phyloP scores from a whole-genome alignment of 1,284 basidiomycete genomes.

The Peniophora sp. region DNA sequence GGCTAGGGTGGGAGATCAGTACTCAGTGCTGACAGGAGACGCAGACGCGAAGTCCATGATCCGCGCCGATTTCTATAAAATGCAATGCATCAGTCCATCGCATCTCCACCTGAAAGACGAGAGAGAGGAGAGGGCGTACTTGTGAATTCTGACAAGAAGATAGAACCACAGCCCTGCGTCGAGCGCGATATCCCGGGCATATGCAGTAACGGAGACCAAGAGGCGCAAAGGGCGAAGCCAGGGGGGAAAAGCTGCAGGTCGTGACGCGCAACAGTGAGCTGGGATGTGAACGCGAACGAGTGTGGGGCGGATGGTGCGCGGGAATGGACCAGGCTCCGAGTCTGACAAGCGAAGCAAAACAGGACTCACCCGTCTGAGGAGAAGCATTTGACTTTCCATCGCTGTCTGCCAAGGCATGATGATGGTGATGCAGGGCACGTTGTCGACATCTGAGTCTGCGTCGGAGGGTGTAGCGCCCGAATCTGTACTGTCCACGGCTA shows the following conservation, averaged over 20 bases:
- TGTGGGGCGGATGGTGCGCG: not conserved
- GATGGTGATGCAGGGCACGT: no score
- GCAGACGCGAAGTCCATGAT: not conserved
- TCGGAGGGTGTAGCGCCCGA: no score
- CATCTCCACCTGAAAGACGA: not conserved
- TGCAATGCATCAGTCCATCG: not conserved
- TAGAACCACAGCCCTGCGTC: not conserved
- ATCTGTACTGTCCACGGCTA: no score
- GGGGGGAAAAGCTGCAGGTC: no score
- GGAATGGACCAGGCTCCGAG: not conserved
- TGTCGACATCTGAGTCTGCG: not conserved
- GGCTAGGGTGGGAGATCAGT: not conserved
- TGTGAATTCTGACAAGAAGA: not conserved
- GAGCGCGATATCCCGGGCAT: not conserved
- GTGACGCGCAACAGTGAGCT: no score
- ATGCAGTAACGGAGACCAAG: not conserved
- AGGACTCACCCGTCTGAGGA: constrained; percentile 22
- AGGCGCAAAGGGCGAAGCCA: not conserved
- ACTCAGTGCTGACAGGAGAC: not conserved
- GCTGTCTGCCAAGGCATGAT: constrained; percentile 13
- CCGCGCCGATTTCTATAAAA: not conserved
- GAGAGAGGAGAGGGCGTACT: not conserved
- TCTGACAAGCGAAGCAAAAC: not conserved
- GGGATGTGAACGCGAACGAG: not conserved
- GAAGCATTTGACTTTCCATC: constrained; percentile 16